Conservation (phyloP, 495 filamentous ascomycete species). For the Astrocystis sublimbata region DNA sequence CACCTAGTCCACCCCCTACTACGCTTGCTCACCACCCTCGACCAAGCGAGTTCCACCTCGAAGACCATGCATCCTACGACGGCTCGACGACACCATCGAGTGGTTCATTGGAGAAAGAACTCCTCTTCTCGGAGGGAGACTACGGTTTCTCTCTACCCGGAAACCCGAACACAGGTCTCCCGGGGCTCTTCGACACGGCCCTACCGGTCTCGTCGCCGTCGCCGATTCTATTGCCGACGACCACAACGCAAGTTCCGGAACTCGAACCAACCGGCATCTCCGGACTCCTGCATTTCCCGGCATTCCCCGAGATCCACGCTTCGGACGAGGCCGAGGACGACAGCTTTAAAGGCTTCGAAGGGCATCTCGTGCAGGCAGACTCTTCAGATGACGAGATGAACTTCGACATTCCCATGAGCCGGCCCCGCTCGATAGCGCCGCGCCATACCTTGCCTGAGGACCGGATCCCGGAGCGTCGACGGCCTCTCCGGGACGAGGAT, state of each 20-base stretch:
- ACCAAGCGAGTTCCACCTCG: slow-evolving; percentile 12
- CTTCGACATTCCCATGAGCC: slow-evolving; percentile 27
- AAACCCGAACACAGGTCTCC: slow-evolving; percentile 42
- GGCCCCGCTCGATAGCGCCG: background rate
- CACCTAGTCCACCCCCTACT: background rate
- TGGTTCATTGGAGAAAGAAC: slow-evolving; percentile 46
- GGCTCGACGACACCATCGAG: slow-evolving; percentile 1
- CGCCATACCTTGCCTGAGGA: background rate
- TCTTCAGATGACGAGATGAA: slow-evolving; percentile 30
- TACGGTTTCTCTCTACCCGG: slow-evolving; percentile 40
- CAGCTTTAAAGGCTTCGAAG: background rate
- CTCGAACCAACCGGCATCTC: slow-evolving; percentile 12
- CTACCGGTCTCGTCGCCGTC: slow-evolving; percentile 12
- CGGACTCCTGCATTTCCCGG: slow-evolving; percentile 20
- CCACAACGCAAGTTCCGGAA: slow-evolving; percentile 8
- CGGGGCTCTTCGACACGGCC: slow-evolving; percentile 33
- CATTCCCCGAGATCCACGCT: slow-evolving; percentile 22
- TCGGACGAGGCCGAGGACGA: slow-evolving; percentile 9
- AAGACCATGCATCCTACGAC: slow-evolving; percentile 20
- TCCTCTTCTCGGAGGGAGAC: slow-evolving; percentile 43
- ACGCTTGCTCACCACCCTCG: background rate
- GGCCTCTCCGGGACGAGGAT: slow-evolving; percentile 14
- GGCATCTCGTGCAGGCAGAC: background rate
- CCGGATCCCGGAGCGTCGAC: background rate
- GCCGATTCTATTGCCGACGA: background rate